A percentile compares a stretch with the other conserved stretches of the same genome.
These are phyloP conservation scores for Populus hybrid DNA, from an alignment of 441 rosid species.

Conservation along the genomic window DNA sequence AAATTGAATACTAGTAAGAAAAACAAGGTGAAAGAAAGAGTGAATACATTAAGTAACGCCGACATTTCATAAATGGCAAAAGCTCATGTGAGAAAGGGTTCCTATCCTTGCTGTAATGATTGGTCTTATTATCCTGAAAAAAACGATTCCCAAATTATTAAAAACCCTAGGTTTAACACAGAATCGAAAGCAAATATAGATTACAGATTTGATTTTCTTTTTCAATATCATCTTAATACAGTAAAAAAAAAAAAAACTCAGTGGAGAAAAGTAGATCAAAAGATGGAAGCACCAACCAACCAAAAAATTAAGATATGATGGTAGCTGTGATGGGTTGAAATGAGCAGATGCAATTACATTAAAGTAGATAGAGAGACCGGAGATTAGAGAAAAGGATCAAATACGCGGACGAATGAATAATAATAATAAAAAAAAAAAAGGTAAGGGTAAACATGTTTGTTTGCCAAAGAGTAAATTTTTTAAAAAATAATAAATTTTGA, in stretches of 20 bases:
- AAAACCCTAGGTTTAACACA: background rate
- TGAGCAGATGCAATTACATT: background rate
- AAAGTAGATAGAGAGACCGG: background rate
- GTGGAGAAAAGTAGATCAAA: background rate
- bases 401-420: too few relatives aligned
- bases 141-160: too few relatives aligned
- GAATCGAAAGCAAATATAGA: background rate
- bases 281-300: background rate
- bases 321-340: background rate
- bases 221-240: background rate
- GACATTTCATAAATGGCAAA: conserved; percentile 70
- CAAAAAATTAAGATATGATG: background rate
- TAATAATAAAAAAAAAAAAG: too few relatives aligned
- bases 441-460: too few relatives aligned
- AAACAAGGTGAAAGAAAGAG: conserved; percentile 3
- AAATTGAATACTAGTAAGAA: conserved; percentile 5
- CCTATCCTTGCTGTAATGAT: conserved; percentile 32
- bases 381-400: too few relatives aligned
- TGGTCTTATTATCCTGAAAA: background rate
- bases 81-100: conserved; percentile 40
- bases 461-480: too few relatives aligned
- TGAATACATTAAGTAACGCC: conserved; percentile 79
- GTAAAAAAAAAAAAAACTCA: too few relatives aligned
- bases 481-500: too few relatives aligned
- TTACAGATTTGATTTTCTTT: background rate